Evolutionary conservation across 164 flowering plant species (phyloP).

Genomic region (Vitis cinerea): DNA sequence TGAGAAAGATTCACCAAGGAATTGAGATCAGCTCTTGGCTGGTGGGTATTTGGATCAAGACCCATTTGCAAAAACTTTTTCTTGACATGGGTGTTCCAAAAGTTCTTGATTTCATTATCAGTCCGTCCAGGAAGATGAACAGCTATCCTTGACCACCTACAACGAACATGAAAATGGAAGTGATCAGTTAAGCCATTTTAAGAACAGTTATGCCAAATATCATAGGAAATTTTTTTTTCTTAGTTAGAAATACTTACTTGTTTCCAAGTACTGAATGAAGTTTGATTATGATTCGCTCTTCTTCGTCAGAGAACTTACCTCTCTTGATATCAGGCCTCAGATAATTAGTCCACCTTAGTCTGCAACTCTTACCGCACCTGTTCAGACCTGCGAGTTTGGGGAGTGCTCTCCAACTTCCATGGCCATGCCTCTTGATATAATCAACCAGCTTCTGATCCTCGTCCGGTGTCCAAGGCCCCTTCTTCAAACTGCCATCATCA

Average conservation of each 20-base stretch:
- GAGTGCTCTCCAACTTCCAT: conserved; percentile 61
- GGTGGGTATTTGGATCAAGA: conserved; percentile 67
- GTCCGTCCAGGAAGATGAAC: conserved; percentile 70
- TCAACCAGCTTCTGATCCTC: conserved; percentile 51
- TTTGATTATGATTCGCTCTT: conserved; percentile 49
- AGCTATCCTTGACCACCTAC: conserved; percentile 79
- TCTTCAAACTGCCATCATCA: conserved; percentile 39
- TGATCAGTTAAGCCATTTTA: background rate
- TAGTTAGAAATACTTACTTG: conserved; percentile 33
- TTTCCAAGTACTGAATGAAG: conserved; percentile 72
- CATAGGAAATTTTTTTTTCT: too few species aligned
- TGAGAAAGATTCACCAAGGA: conserved; percentile 39
- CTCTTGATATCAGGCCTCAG: conserved; percentile 61
- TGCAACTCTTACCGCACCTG: conserved; percentile 74
- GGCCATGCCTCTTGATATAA: conserved; percentile 42
- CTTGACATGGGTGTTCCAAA: conserved; percentile 71
- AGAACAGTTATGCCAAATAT: too few species aligned
- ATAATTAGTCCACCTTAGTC: conserved; percentile 61
- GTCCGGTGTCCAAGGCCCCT: conserved; percentile 67
- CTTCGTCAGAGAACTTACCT: conserved; percentile 58
- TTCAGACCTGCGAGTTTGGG: conserved; percentile 62
- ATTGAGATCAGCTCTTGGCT: conserved; percentile 54
- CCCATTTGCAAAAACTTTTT: conserved; percentile 65
- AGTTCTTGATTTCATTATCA: conserved; percentile 72
- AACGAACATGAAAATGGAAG: background rate